These are phyloP conservation scores for Podospora didyma DNA, from an alignment of 495 filamentous ascomycete species.

Conservation along the genomic window DNA sequence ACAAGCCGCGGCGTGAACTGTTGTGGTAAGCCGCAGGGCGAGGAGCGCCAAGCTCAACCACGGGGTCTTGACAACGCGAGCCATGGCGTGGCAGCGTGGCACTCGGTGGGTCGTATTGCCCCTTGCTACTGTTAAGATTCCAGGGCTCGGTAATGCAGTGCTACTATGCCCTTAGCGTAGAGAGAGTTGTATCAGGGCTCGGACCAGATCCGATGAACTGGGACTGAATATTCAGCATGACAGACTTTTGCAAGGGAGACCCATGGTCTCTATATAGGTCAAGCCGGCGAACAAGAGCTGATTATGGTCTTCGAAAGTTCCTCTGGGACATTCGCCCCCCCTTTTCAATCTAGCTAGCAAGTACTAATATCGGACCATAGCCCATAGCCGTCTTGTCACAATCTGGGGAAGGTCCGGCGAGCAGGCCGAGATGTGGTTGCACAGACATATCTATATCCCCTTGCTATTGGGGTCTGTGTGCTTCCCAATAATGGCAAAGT, in stretches of 20 bases:
- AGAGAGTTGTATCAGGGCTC: neutral
- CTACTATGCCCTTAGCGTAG: neutral
- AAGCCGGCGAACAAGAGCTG: too few species aligned
- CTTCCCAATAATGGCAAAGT: neutral
- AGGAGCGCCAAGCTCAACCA: constrained; percentile 6
- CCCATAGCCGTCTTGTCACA: neutral
- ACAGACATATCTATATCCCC: neutral
- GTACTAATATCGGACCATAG: neutral
- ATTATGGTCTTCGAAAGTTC: too few species aligned
- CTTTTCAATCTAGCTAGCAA: neutral
- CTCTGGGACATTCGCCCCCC: neutral
- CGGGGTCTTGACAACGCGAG: neutral
- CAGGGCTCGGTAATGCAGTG: neutral
- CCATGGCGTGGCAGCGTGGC: too few species aligned
- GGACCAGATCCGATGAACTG: neutral
- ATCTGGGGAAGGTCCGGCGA: neutral
- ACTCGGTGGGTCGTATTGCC: neutral
- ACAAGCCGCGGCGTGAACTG: constrained; percentile 9
- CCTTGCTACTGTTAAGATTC: neutral
- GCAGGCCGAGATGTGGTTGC: neutral
- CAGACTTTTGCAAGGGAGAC: neutral
- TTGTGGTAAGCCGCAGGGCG: neutral
- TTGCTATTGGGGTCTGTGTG: neutral
- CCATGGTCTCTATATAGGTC: too few species aligned
- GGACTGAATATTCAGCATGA: neutral